phyloP scores from a whole-genome alignment of 1,284 basidiomycete genomes.

The Mycena citricolor region DNA sequence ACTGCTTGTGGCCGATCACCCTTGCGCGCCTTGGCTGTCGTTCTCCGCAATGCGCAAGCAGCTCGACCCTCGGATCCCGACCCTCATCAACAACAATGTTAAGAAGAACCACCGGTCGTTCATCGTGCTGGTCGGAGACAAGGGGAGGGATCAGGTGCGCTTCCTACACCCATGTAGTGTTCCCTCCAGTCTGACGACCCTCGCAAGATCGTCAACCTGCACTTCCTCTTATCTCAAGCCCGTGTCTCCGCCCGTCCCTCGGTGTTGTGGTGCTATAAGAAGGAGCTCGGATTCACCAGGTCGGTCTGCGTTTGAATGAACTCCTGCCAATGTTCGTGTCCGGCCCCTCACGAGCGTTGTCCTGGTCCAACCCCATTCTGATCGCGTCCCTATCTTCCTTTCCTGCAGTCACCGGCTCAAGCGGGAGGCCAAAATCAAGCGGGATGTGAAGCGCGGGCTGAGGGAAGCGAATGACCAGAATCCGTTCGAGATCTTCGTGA shows the following conservation, averaged over 20 bases:
- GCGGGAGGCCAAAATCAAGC: constrained; percentile 91
- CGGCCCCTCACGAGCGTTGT: constrained; percentile 5
- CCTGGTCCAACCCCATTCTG: no score
- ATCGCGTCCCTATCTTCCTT: no score
- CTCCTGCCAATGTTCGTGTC: constrained; percentile 10
- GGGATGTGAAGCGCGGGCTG: constrained; percentile 91
- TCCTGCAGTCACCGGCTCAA: constrained; percentile 88
- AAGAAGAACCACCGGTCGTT: constrained; percentile 92
- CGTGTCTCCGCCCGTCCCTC: constrained; percentile 86
- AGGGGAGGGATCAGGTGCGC: constrained; percentile 85
- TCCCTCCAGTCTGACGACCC: not conserved
- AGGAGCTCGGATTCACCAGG: constrained; percentile 93
- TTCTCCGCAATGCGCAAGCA: constrained; percentile 66
- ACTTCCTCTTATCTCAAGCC: constrained; percentile 92
- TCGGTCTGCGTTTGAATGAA: constrained; percentile 43
- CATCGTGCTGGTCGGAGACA: constrained; percentile 96
- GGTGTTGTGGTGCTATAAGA: constrained; percentile 97
- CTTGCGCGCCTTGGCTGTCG: no score
- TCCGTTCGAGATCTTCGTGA: constrained; percentile 98
- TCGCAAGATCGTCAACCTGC: constrained; percentile 87
- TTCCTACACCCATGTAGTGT: no score
- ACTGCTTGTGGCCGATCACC: no score
- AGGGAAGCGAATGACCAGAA: constrained; percentile 94
- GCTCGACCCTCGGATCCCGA: constrained; percentile 90
- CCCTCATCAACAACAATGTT: constrained; percentile 92